Base-by-base conservation (phyloP, 2,329 filamentous ascomycete genomes). In the Aspergillus novoparasiticus region DNA sequence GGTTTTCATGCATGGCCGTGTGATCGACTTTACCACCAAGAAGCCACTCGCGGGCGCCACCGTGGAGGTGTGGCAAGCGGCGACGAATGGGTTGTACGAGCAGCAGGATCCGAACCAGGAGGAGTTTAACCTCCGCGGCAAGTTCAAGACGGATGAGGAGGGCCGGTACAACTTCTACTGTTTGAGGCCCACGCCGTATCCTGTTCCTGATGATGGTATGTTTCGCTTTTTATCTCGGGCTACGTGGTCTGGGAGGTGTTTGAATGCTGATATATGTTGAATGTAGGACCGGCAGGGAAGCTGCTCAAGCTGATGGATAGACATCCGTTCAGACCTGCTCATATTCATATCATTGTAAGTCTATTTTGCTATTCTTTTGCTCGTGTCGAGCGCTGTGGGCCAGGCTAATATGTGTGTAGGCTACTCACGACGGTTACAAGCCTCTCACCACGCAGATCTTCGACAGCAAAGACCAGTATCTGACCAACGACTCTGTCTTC, bases 51-150 rank as follows among this genome's bases (percentile, higher is more conserved):
- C 84, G 21, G 83, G 83, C 63, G 90, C 90, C 1, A 83, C 86
- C 26, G 83, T 95, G 41, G 91, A 94, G 72, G 84, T 94, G 58
- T 95, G 92, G 91, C 89, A 94, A 73, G 90, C 90, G 0, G 90
- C 87, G 0, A 90, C 91, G 36, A 94, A 94, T 71, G 85, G 85
- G 82, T 62, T 84, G 57, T 89, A 90, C 67, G 90, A 93, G 79
- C 90, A 93, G 77, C 90, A 93, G 77, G 90, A 93, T 67, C 80
- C 84, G 0, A 78, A 85, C 1, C 90, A 93, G 78, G 82, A 85
- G 8, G 90, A 93, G 61, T 87, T 88, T 78, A 94, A 94, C 74
- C 82, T 94, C 26, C 85, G 91, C 4, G 91, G 91, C 6, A 87
- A 87, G 53, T 92, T 93, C 73, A 83, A 80, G 57, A 92, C 90